Evolutionary conservation across 2,329 filamentous ascomycete species (phyloP).

Genomic region (Hirsutella rhossiliensis): DNA sequence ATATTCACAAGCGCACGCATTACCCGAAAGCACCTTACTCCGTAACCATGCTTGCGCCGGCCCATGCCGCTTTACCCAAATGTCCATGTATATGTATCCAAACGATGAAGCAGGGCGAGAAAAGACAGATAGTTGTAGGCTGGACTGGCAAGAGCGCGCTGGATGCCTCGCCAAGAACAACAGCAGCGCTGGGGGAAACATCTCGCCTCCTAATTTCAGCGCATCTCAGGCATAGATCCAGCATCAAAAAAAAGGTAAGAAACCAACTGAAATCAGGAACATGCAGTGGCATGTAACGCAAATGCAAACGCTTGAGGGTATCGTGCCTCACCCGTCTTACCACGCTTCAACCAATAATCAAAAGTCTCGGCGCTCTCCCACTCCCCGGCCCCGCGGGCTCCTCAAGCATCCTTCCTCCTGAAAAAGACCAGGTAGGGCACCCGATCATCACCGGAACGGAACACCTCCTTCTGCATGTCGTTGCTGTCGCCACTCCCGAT

Average conservation of each 20-base stretch:
- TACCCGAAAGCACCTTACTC: too few species aligned
- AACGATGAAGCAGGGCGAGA: too few species aligned
- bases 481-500: constrained; percentile 23
- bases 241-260: neutral
- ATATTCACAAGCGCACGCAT: too few species aligned
- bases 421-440: constrained; percentile 37
- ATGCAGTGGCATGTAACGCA: neutral
- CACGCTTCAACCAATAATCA: neutral
- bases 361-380: neutral
- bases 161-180: too few species aligned
- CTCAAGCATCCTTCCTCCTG: constrained; percentile 19
- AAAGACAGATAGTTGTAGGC: too few species aligned
- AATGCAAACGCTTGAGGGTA: neutral
- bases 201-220: too few species aligned
- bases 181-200: too few species aligned
- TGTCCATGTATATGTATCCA: too few species aligned
- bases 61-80: too few species aligned
- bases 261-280: neutral
- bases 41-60: too few species aligned
- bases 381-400: neutral
- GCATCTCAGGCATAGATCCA: too few species aligned
- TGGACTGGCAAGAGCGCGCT: too few species aligned
- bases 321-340: neutral
- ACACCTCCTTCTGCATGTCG: constrained; percentile 25
- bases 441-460: constrained; percentile 21